These are phyloP conservation scores for Fomitopsis betulina DNA, from an alignment of 1,284 basidiomycete genomes.

Conservation along the genomic window DNA sequence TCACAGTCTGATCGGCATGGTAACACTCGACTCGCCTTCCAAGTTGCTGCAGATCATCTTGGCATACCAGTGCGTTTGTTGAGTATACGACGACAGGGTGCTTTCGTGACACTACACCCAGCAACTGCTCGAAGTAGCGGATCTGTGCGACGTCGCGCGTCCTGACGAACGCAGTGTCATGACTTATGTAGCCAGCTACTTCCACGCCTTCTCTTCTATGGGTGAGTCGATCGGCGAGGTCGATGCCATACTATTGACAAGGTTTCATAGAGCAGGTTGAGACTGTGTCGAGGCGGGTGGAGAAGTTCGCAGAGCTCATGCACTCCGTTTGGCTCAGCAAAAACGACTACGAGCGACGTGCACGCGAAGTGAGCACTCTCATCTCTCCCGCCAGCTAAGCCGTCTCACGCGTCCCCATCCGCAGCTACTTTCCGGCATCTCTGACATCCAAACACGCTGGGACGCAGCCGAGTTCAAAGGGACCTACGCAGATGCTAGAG, in stretches of 20 bases:
- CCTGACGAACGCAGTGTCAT: constrained; percentile 96
- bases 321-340: constrained; percentile 81
- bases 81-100: constrained; percentile 4
- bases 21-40: constrained; percentile 85
- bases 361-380: constrained; percentile 51
- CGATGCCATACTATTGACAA: background rate
- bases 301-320: constrained; percentile 96
- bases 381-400: background rate
- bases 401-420: constrained; percentile 7
- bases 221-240: constrained; percentile 43
- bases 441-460: constrained; percentile 65
- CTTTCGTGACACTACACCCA: constrained; percentile 26
- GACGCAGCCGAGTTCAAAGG: constrained; percentile 56
- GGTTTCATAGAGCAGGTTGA: constrained; percentile 79
- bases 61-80: constrained; percentile 74
- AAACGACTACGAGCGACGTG: constrained; percentile 94
- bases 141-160: constrained; percentile 83
- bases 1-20: constrained; percentile 65
- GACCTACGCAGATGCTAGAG: constrained; percentile 81
- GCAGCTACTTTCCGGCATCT: constrained; percentile 64
- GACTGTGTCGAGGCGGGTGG: constrained; percentile 89
- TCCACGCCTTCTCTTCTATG: constrained; percentile 98
- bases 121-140: constrained; percentile 95
- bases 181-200: constrained; percentile 95
- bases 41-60: constrained; percentile 81